Evolutionary conservation across 768 basidiomycete genomes (phyloP), one percentile per base, ranked within the genome.

Genomic region (Lactarius sp.): DNA sequence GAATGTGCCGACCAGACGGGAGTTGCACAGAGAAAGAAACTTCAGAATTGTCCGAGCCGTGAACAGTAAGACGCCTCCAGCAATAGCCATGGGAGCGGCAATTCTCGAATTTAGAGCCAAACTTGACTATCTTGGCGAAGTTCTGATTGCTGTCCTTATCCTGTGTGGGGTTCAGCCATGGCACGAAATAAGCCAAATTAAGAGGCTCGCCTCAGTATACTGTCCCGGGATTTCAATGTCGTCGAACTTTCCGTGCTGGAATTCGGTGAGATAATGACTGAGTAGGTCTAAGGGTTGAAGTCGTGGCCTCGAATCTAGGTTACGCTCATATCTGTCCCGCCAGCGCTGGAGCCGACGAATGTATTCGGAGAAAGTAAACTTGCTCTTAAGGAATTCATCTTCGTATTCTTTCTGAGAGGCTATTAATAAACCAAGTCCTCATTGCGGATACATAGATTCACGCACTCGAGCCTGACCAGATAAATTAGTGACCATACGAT

Each of bases 141-240:
- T 90, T 88, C 69, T 90, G 88, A 72, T 93, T 93, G 70, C 81
- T 92, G 74, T 99, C 96, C 74, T 95, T 94, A 72, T 98, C 94
- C 94, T 97, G 70, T 14, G 12, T 7, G 54, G 37, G 33, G 49
- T 22, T 68, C 44, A 62, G 63, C 34, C 60, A 52, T 39, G 33
- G n/a, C 42, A 52, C 37, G 36, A 33, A 50, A n/a, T 53, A 16
- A 14, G 34, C n/a, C 42, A 31, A 16, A 39, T 12, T 18, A 20
- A 2, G 63, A 2, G 12, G 18, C 77, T 70, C 59, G 91, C 94
- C 83, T 98, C 92, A 0, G 94, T 90, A 73, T 99, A 99, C 74
- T 99, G 97, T 7, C 97, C 97, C n/a, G 95, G 95, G 55, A 99
- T 85, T 71, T 99, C 95, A 44, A 99, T 92, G 67, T 99, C 96